Percentiles rank a stretch among this genome's conserved stretches.
Evolutionary conservation across 345 rosid genomes (phyloP).

Genomic region (Trapa incisa): DNA sequence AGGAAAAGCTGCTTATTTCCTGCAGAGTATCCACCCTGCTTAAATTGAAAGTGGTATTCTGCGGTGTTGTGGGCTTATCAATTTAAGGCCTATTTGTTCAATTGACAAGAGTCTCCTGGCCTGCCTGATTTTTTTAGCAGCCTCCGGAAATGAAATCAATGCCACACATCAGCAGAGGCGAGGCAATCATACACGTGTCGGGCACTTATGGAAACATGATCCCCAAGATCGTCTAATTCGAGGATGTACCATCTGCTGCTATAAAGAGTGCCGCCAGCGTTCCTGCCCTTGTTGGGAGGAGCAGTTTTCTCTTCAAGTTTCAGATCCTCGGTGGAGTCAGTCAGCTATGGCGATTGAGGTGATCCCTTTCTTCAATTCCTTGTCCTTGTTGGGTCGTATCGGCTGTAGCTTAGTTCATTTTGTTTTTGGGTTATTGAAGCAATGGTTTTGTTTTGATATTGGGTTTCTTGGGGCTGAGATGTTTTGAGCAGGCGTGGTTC

Average conservation of each 20-base stretch:
- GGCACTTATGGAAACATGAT: not conserved
- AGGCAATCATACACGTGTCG: slow-evolving; percentile 19
- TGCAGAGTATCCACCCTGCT: no score
- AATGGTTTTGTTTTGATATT: not conserved
- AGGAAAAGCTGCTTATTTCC: no score
- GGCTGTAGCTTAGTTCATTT: not conserved
- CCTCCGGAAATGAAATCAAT: not conserved
- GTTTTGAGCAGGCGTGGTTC: slow-evolving; percentile 44
- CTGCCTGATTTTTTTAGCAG: not conserved
- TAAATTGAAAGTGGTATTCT: no score
- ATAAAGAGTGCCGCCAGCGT: not conserved
- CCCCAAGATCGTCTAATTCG: not conserved
- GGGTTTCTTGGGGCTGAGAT: not conserved
- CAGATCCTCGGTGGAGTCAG: not conserved
- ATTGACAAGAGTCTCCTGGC: not conserved
- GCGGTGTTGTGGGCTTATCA: no score
- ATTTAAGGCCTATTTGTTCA: no score
- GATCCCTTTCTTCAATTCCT: slow-evolving; percentile 4
- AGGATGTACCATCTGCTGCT: not conserved
- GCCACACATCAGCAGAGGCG: slow-evolving; percentile 19
- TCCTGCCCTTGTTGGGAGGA: not conserved
- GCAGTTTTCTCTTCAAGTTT: not conserved
- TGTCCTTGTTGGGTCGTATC: not conserved
- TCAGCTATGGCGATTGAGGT: slow-evolving; percentile 45
- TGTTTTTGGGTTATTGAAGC: not conserved